Evolutionary conservation across 2,329 filamentous ascomycete genomes (phyloP).

Genomic region (Aspergillus unguis): DNA sequence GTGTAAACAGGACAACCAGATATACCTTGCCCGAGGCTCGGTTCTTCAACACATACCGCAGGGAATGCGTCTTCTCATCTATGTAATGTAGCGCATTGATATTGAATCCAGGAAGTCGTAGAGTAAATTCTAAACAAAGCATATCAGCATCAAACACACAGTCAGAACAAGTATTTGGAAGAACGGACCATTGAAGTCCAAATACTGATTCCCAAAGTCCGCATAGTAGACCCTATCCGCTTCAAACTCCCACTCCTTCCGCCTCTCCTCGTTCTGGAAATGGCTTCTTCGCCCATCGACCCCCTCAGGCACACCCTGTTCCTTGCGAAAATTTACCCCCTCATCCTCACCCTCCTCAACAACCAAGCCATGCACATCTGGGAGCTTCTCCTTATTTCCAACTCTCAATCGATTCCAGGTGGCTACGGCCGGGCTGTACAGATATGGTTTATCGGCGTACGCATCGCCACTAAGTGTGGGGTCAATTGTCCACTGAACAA

Average conservation of each 20-base stretch:
- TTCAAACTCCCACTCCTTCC: constrained; percentile 60
- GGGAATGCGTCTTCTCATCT: constrained; percentile 70
- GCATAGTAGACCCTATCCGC: constrained; percentile 59
- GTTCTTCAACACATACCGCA: constrained; percentile 92
- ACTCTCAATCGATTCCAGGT: constrained; percentile 75
- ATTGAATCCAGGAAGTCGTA: constrained; percentile 37
- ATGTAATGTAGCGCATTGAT: constrained; percentile 39
- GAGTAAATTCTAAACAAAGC: constrained; percentile 33
- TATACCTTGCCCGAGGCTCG: constrained; percentile 69
- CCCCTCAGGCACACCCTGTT: constrained; percentile 51
- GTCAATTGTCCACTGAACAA: constrained; percentile 88
- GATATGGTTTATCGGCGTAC: constrained; percentile 78
- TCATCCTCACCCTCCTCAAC: constrained; percentile 65
- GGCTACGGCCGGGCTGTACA: constrained; percentile 78
- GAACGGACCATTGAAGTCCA: constrained; percentile 71
- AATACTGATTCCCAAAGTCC: constrained; percentile 87
- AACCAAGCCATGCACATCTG: constrained; percentile 48
- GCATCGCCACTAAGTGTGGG: constrained; percentile 87
- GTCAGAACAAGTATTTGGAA: neutral
- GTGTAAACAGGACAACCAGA: constrained; percentile 75
- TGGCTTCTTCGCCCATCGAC: constrained; percentile 57
- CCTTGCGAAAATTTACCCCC: constrained; percentile 44
- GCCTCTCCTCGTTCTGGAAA: constrained; percentile 56
- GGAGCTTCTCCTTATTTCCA: constrained; percentile 44
- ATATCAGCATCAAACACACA: neutral